Evolutionary conservation across 2,329 filamentous ascomycete species (phyloP).

Genomic region (Paradendryphiella salina): DNA sequence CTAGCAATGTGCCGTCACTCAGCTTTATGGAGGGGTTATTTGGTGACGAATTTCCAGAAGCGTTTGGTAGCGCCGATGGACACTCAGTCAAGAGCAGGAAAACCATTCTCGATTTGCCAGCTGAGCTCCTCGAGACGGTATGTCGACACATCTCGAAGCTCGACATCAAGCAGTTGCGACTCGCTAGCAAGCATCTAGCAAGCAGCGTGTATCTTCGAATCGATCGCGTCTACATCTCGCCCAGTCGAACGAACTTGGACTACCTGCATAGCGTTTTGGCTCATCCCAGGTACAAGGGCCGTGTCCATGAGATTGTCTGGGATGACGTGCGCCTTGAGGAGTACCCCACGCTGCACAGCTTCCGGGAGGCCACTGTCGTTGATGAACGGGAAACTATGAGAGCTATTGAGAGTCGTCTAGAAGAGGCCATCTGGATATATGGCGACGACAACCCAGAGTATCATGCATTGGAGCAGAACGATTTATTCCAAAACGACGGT

Average conservation of each 20-base stretch:
- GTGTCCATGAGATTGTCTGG: conserved; percentile 49
- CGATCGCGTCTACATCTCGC: conserved; percentile 48
- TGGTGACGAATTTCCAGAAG: conserved; percentile 32
- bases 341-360: conserved; percentile 20
- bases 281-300: conserved; percentile 39
- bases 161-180: conserved; percentile 30
- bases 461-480: conserved; percentile 13
- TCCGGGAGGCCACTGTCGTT: conserved; percentile 10
- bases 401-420: conserved; percentile 16
- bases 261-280: conserved; percentile 46
- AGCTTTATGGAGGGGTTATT: conserved; percentile 32
- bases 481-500: conserved; percentile 15
- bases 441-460: conserved; percentile 9
- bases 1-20: conserved; percentile 28
- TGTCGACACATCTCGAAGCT: conserved; percentile 20
- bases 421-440: conserved; percentile 9
- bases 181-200: conserved; percentile 21
- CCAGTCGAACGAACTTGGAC: conserved; percentile 47
- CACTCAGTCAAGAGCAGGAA: conserved; percentile 18
- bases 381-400: conserved; percentile 23
- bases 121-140: conserved; percentile 24
- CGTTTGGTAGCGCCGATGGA: conserved; percentile 17
- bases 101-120: conserved; percentile 25
- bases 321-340: conserved; percentile 42
- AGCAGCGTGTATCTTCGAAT: conserved; percentile 33